Base-by-base conservation (phyloP, 345 rosid genomes). In the Aethionema arabicum region DNA sequence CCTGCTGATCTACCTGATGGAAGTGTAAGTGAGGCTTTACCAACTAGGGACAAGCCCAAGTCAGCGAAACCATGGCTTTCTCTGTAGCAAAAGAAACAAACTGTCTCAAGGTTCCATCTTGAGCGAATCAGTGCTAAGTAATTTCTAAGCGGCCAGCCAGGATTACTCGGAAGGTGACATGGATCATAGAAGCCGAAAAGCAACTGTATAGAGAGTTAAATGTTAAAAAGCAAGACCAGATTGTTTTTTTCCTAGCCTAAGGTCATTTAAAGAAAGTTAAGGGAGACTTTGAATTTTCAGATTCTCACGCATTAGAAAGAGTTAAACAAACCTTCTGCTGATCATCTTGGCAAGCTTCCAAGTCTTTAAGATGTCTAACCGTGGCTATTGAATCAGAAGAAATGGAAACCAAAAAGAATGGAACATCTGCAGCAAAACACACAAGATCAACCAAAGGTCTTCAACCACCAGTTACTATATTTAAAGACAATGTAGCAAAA, bases 121-220 rank as follows among this genome's bases (percentile, higher is more conserved):
- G 83, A 69, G 67, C 60, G 79, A 69, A 93, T 84, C 63, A 90
- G 82, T 11, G 88, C 87, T 3, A 90, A 80, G 72, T 82, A 84
- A 79, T 90, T 93, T 61, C 97, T 88, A 64, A 93, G 91, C 59
- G 96, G 97, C 99, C 99, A 93, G 13, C 99, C 97, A 54, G 99
- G 99, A 57, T 87, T 79, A 63, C 62, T 85, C 45, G 82, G 86
- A 76, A 89, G 95, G 75, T 93, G 88, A 59, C 96, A 90, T 4
- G 97, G 97, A 48, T 93, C 96, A 72, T 87, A 93, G 76, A 89
- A 87, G 55, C 95, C 95, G 61, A 82, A 87, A 15, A 89, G 78
- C 69, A 90, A 72, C 97, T 90, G 87, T 69, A 51, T 45, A 31
- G 36, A 56, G 41, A 65, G 73, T 41, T 9, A 11, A 37, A 15